These are phyloP conservation scores for Priceomyces medius DNA, from an alignment of 805 yeast species.

Conservation along the genomic window DNA sequence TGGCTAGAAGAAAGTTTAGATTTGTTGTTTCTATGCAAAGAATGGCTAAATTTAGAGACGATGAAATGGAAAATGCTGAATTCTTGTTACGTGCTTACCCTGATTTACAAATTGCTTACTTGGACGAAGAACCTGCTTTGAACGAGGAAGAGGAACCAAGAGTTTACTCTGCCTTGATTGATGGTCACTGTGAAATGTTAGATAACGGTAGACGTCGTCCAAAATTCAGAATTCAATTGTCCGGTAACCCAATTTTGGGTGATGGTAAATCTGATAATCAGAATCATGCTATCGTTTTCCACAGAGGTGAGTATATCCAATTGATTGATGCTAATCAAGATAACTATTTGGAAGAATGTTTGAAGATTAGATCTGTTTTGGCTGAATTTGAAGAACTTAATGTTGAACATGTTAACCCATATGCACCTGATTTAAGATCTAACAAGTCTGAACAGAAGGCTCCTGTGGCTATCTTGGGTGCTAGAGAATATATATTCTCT, in stretches of 20 bases:
- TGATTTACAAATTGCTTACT: conserved; percentile 61
- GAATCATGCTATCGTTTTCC: conserved; percentile 70
- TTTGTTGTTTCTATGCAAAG: conserved; percentile 67
- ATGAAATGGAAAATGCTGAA: conserved; percentile 59
- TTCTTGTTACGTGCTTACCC: conserved; percentile 64
- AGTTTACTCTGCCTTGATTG: conserved; percentile 67
- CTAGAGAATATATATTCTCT: conserved; percentile 79
- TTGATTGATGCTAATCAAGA: conserved; percentile 84
- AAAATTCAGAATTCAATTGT: conserved; percentile 60
- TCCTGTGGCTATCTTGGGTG: conserved; percentile 83
- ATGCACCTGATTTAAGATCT: conserved; percentile 68
- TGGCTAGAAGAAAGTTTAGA: conserved; percentile 63
- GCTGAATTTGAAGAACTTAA: conserved; percentile 70
- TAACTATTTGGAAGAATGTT: conserved; percentile 77
- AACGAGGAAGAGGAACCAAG: conserved; percentile 43
- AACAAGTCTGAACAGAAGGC: conserved; percentile 45
- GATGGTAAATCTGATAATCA: conserved; percentile 87
- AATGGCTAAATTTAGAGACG: conserved; percentile 50
- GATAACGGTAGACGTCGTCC: conserved; percentile 61
- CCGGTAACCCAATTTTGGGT: conserved; percentile 81
- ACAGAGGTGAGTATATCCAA: conserved; percentile 79
- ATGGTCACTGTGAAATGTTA: conserved; percentile 62
- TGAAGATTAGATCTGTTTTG: conserved; percentile 70
- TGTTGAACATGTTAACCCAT: conserved; percentile 72
- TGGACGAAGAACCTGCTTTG: conserved; percentile 50